phyloP scores from a whole-genome alignment of 495 filamentous ascomycete species.

The Penicillium parvum region DNA sequence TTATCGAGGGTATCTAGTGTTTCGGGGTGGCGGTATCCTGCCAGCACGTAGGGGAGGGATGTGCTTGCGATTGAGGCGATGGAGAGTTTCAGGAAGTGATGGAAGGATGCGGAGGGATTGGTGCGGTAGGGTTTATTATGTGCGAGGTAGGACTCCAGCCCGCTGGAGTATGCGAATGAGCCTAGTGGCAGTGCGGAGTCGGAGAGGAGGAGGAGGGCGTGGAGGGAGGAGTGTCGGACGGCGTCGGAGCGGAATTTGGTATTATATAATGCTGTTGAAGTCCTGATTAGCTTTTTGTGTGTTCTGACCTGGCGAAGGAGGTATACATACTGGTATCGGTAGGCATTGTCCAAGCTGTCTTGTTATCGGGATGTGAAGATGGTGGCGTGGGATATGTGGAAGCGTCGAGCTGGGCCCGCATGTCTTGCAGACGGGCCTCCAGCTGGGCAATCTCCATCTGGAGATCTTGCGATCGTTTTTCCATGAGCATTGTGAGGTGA shows the following conservation, averaged over 20 bases:
- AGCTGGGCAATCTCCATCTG: slow-evolving; percentile 19
- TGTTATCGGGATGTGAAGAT: slow-evolving; percentile 18
- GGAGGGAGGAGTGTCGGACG: slow-evolving; percentile 32
- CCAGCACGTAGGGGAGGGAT: slow-evolving; percentile 78
- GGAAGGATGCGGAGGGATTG: slow-evolving; percentile 48
- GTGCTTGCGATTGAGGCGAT: slow-evolving; percentile 72
- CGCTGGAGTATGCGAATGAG: slow-evolving; percentile 93
- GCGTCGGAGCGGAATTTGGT: slow-evolving; percentile 12
- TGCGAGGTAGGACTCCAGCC: slow-evolving; percentile 88
- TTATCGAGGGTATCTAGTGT: slow-evolving; percentile 66
- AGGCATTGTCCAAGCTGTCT: slow-evolving; percentile 13
- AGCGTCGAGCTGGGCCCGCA: slow-evolving; percentile 19
- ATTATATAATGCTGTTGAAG: background rate
- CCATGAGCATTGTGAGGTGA: slow-evolving; percentile 12
- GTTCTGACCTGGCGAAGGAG: no score
- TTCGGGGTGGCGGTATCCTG: slow-evolving; percentile 61
- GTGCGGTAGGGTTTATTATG: slow-evolving; percentile 56
- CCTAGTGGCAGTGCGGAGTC: slow-evolving; percentile 95
- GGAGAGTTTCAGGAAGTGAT: slow-evolving; percentile 73
- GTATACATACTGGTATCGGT: background rate
- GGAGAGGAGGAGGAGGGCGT: slow-evolving; percentile 85
- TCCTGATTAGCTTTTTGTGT: background rate
- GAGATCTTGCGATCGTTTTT: slow-evolving; percentile 9
- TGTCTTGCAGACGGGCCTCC: slow-evolving; percentile 21
- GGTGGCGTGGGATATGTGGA: slow-evolving; percentile 20